Evolutionary conservation across 495 filamentous ascomycete species (phyloP).

Genomic region (Podospora sp.): DNA sequence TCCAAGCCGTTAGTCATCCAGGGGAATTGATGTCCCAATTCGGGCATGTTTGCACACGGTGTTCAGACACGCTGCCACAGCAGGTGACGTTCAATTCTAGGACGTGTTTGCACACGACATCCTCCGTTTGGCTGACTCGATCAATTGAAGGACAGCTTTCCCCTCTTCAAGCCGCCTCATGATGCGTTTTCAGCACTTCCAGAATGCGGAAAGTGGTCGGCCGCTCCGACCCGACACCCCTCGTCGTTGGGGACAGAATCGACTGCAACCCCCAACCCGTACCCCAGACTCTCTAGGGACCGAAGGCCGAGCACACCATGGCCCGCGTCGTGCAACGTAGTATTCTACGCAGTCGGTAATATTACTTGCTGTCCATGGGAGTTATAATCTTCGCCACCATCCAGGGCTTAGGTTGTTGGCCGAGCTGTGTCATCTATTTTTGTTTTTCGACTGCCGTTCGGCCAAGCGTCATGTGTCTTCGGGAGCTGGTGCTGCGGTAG

Average conservation of each 20-base stretch:
- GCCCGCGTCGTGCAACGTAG: not conserved
- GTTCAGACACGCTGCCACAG: not conserved
- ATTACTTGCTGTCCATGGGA: not conserved
- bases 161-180: not conserved
- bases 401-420: not conserved
- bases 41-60: not conserved
- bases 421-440: conserved; percentile 4
- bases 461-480: not conserved
- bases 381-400: conserved; percentile 2
- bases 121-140: not conserved
- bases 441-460: not conserved
- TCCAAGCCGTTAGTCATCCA: conserved; percentile 5
- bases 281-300: not conserved
- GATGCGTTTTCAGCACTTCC: not conserved
- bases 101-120: not conserved
- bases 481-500: not conserved
- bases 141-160: not conserved
- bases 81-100: not conserved
- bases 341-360: not conserved
- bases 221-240: conserved; percentile 2
- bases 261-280: not conserved
- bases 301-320: not conserved
- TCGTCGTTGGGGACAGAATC: not conserved
- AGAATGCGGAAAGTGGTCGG: not conserved
- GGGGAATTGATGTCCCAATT: not conserved